These are phyloP conservation scores for Euphorbia tirucalli DNA, from an alignment of 345 rosid species.

Conservation along the genomic window DNA sequence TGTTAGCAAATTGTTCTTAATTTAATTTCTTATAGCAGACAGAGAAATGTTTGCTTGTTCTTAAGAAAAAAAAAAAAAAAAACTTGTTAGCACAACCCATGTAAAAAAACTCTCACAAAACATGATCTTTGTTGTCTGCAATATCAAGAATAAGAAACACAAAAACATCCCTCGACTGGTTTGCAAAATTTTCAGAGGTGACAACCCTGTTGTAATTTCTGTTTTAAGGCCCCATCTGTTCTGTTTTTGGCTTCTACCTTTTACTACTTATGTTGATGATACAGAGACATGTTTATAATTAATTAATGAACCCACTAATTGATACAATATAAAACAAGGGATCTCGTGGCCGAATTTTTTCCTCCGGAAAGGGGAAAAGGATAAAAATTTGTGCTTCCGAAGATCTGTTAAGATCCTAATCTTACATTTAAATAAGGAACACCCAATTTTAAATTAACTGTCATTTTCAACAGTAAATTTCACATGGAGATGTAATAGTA, in stretches of 20 bases:
- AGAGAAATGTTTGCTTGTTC: constrained; percentile 31
- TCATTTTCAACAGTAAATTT: background rate
- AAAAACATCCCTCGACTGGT: constrained; percentile 21
- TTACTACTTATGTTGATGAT: background rate
- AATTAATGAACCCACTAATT: background rate
- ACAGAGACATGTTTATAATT: background rate
- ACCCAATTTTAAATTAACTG: background rate
- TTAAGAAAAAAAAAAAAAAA: constrained; percentile 21
- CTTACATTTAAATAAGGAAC: background rate
- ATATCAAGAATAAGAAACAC: constrained; percentile 13
- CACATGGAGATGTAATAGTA: background rate
- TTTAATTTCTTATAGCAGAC: background rate
- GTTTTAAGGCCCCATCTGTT: constrained; percentile 35
- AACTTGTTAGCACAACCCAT: constrained; percentile 29
- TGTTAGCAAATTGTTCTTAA: background rate
- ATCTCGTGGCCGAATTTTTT: background rate
- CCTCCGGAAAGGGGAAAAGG: constrained; percentile 5
- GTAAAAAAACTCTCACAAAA: constrained; percentile 32
- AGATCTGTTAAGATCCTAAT: constrained; percentile 6
- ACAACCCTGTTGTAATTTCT: constrained; percentile 22
- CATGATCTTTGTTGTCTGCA: constrained; percentile 22
- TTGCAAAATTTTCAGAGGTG: constrained; percentile 27
- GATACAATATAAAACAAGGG: background rate
- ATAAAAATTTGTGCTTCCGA: too few species aligned
- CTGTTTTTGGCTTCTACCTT: constrained; percentile 1